Evolutionary conservation across 371 early-diverging fungal genomes (phyloP).

Genomic region (Mortierella sp.): DNA sequence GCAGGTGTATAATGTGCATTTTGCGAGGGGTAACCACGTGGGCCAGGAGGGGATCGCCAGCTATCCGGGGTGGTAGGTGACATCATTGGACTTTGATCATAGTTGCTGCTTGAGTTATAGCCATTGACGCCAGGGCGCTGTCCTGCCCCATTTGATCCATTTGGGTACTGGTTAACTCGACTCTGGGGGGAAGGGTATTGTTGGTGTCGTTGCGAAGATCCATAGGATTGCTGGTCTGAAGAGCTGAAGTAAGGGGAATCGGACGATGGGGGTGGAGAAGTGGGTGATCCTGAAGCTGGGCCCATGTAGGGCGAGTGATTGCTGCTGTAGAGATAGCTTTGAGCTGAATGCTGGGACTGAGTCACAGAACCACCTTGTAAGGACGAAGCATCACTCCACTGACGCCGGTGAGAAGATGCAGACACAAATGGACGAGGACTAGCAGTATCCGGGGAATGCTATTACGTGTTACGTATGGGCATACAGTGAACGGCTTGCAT

Average conservation of each 20-base stretch:
- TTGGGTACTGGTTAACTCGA: conserved; percentile 15
- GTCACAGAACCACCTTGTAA: conserved; percentile 30
- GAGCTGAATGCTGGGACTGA: conserved; percentile 23
- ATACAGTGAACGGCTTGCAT: not conserved
- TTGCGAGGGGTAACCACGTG: conserved; percentile 36
- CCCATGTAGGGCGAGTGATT: conserved; percentile 50
- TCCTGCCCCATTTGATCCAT: conserved; percentile 5
- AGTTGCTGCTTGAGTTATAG: conserved; percentile 21
- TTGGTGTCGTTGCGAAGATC: conserved; percentile 21
- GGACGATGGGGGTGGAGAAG: conserved; percentile 42
- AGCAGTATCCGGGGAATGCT: conserved; percentile 9
- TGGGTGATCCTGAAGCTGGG: conserved; percentile 38
- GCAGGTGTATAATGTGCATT: conserved; percentile 19
- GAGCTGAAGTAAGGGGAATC: conserved; percentile 25
- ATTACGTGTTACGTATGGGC: not conserved
- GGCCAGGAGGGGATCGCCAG: conserved; percentile 53
- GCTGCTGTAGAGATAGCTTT: conserved; percentile 23
- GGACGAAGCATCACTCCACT: conserved; percentile 54
- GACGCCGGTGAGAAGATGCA: conserved; percentile 34
- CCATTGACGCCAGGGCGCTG: conserved; percentile 15
- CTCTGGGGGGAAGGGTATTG: conserved; percentile 15
- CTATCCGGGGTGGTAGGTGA: conserved; percentile 47
- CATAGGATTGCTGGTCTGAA: conserved; percentile 20
- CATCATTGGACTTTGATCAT: conserved; percentile 55
- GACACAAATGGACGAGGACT: conserved; percentile 21